Percentiles rank a stretch among this genome's conserved stretches.
Evolutionary conservation across 306 rosid species (phyloP).

Genomic region (Oxytropis ochrocephala): DNA sequence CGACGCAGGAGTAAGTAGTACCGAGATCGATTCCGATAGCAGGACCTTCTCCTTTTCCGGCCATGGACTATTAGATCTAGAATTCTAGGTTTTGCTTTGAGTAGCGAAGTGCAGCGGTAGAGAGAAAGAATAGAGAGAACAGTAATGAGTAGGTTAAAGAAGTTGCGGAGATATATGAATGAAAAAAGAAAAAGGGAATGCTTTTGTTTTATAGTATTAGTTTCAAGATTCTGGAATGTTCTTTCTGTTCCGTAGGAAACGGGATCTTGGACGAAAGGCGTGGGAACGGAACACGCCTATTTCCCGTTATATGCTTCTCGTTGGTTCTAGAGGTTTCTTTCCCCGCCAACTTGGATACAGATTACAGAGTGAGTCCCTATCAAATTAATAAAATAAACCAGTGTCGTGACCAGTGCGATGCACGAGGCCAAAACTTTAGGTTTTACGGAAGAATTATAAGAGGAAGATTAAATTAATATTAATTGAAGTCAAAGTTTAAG

Average conservation of each 20-base stretch:
- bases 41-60: slow-evolving; percentile 54
- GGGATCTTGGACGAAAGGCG: neutral
- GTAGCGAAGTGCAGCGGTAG: neutral
- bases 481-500: too few relatives aligned
- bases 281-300: neutral
- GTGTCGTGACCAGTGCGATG: too few relatives aligned
- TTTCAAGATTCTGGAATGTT: slow-evolving; percentile 18
- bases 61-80: slow-evolving; percentile 23
- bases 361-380: too few relatives aligned
- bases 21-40: slow-evolving; percentile 68
- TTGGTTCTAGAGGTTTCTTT: slow-evolving; percentile 19
- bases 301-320: neutral
- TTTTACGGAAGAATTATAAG: too few relatives aligned
- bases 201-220: neutral
- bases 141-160: neutral
- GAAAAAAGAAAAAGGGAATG: neutral
- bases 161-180: neutral
- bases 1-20: slow-evolving; percentile 65
- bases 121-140: neutral
- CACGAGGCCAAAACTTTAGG: too few relatives aligned
- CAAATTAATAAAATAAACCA: too few relatives aligned
- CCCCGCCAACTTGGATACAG: neutral
- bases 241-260: neutral
- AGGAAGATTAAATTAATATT: too few relatives aligned
- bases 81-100: neutral